Evolutionary conservation across 2,329 filamentous ascomycete genomes (phyloP).

Genomic region (Verticillium isaacii): DNA sequence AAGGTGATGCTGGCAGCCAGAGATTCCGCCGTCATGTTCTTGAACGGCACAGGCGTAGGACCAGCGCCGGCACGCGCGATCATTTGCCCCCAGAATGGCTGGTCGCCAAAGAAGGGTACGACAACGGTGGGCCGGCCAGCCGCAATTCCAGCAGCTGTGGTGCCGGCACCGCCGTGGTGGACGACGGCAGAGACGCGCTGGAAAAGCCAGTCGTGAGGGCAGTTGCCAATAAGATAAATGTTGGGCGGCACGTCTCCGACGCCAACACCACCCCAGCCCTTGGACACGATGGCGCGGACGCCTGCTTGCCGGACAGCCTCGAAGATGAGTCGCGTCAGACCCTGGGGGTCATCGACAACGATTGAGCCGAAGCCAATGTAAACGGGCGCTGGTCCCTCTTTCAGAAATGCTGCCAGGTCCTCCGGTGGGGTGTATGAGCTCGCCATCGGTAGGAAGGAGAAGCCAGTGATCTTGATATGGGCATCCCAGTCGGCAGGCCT

Average conservation of each 20-base stretch:
- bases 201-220: slow-evolving; percentile 64
- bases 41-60: slow-evolving; percentile 52
- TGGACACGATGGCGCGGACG: slow-evolving; percentile 56
- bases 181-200: slow-evolving; percentile 53
- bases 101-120: slow-evolving; percentile 64
- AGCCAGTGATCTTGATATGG: slow-evolving; percentile 57
- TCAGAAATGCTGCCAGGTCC: slow-evolving; percentile 50
- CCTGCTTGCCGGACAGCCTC: slow-evolving; percentile 53
- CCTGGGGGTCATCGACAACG: slow-evolving; percentile 57
- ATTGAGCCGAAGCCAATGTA: slow-evolving; percentile 67
- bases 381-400: slow-evolving; percentile 52
- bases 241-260: slow-evolving; percentile 45
- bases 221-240: slow-evolving; percentile 59
- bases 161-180: slow-evolving; percentile 62
- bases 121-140: slow-evolving; percentile 58
- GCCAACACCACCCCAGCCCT: slow-evolving; percentile 61
- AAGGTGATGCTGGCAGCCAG: slow-evolving; percentile 48
- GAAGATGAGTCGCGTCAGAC: slow-evolving; percentile 53
- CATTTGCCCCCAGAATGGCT: slow-evolving; percentile 64
- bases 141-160: slow-evolving; percentile 58
- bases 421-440: slow-evolving; percentile 47
- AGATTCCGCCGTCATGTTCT: slow-evolving; percentile 51
- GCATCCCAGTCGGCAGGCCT: slow-evolving; percentile 59
- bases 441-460: slow-evolving; percentile 54
- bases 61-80: slow-evolving; percentile 57